These are phyloP conservation scores for Lathyrus sativus DNA, from an alignment of 306 rosid species.

Conservation along the genomic window DNA sequence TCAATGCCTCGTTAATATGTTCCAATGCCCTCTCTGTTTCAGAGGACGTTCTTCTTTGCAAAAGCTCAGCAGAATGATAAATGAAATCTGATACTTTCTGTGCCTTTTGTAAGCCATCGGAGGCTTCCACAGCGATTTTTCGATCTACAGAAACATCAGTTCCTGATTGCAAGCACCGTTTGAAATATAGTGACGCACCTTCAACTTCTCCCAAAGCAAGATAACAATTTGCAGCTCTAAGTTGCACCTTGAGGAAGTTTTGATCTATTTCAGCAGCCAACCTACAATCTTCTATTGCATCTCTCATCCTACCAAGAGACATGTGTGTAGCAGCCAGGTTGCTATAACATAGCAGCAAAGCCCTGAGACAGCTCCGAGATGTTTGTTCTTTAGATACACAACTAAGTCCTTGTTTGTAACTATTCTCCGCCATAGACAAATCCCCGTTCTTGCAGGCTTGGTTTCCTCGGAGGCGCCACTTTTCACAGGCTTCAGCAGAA, in stretches of 20 bases:
- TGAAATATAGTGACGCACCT: slow-evolving; percentile 69
- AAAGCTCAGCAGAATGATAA: slow-evolving; percentile 58
- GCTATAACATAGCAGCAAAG: no score
- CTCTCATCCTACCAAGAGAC: no score
- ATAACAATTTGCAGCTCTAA: slow-evolving; percentile 96
- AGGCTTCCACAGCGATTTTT: slow-evolving; percentile 83
- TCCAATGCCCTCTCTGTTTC: no score
- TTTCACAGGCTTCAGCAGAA: no score
- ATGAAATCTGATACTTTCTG: slow-evolving; percentile 78
- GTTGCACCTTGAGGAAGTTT: slow-evolving; percentile 76
- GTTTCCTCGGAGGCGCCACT: no score
- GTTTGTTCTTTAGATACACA: no score
- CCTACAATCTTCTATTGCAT: slow-evolving; percentile 80
- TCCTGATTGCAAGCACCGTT: slow-evolving; percentile 80
- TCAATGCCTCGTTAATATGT: no score
- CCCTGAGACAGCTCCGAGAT: no score
- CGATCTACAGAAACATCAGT: slow-evolving; percentile 76
- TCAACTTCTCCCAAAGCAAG: slow-evolving; percentile 89
- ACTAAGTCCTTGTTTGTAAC: no score
- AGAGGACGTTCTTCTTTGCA: slow-evolving; percentile 57
- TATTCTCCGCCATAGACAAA: no score
- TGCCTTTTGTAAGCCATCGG: slow-evolving; percentile 89
- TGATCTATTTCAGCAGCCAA: slow-evolving; percentile 82
- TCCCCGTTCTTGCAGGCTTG: no score
- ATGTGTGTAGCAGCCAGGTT: no score